Conservation (phyloP, 306 rosid genomes). For the Ceratonia siliqua region DNA sequence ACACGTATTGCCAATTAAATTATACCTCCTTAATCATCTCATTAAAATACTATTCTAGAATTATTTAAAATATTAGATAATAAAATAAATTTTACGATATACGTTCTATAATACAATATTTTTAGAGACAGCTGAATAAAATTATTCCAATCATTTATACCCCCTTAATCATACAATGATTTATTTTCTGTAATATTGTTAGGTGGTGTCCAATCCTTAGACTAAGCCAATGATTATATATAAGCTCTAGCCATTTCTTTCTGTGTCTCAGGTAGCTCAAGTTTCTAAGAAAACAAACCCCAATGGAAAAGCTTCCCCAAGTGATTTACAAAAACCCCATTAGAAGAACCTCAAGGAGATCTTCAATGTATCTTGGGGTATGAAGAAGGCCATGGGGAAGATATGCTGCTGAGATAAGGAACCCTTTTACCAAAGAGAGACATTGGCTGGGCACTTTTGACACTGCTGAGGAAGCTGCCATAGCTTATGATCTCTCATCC, state of each 20-base stretch:
- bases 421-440: conserved; percentile 37
- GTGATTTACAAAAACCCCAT: conserved; percentile 30
- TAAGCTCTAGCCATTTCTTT: neutral
- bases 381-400: conserved; percentile 43
- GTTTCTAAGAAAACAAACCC: conserved; percentile 1
- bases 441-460: conserved; percentile 44
- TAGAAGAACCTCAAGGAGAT: conserved; percentile 30
- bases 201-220: too few species aligned
- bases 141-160: too few species aligned
- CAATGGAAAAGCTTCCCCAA: conserved; percentile 35
- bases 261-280: neutral
- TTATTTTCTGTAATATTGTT: too few species aligned
- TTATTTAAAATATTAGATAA: too few species aligned
- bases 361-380: conserved; percentile 36
- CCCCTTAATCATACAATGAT: neutral
- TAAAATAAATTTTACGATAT: too few species aligned
- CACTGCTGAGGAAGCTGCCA: conserved; percentile 41
- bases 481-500: conserved; percentile 38
- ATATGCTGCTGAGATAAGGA: conserved; percentile 45
- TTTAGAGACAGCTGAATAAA: too few species aligned
- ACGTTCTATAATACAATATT: too few species aligned
- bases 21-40: neutral
- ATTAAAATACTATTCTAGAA: too few species aligned
- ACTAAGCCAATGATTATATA: conserved; percentile 14
- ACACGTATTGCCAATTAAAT: neutral